Base-by-base conservation (phyloP, 345 rosid species). In the Limnanthes douglasii region DNA sequence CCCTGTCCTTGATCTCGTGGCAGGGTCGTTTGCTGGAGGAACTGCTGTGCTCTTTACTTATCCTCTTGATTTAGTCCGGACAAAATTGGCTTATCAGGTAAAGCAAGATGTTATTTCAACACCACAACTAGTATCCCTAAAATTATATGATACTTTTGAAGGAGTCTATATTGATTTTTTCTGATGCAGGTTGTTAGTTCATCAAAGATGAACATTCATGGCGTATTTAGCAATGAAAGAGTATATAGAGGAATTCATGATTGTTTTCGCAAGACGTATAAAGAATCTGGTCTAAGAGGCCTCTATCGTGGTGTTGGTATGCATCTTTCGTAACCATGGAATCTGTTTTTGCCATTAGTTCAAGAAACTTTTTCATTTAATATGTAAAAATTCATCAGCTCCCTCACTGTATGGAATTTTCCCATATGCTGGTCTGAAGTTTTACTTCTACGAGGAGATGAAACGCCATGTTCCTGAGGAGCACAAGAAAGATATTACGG, bases 351-450 rank as follows among this genome's bases (percentile, higher is more conserved):
- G 21, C 19, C 23, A 18, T 33, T 53, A 19, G 9, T 11, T 31
- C 15, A 9, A 44, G 40, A n/a, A 16, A 39, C 17, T 28, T 44
- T 20, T 51, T 57, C 38, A 12, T 22, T 40, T 54, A 45, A 34
- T 30, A 24, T 13, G 9, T 21, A 37, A 25, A 31, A 13, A 20
- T 21, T 19, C 56, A 24, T 36, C 70, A 86, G 97, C 80, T 59
- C 97, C 97, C 44, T 82, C 97, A 8, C 61, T 86, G 18, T 82
- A 82, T 18, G 97, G 97, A 52, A 86, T 82, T 52, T 86, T 86
- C 61, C 97, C 97, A 24, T 86, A 82, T 27, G 94, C 97, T 59
- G 97, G 95, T 53, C 63, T 86, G 62, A 86, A 86, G 66, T 86
- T 86, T 60, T 86, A 86, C 73, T 75, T 86, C 66, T 86, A 69